phyloP scores from a whole-genome alignment of 139 green algal genomes.

The Closterium sp. region DNA sequence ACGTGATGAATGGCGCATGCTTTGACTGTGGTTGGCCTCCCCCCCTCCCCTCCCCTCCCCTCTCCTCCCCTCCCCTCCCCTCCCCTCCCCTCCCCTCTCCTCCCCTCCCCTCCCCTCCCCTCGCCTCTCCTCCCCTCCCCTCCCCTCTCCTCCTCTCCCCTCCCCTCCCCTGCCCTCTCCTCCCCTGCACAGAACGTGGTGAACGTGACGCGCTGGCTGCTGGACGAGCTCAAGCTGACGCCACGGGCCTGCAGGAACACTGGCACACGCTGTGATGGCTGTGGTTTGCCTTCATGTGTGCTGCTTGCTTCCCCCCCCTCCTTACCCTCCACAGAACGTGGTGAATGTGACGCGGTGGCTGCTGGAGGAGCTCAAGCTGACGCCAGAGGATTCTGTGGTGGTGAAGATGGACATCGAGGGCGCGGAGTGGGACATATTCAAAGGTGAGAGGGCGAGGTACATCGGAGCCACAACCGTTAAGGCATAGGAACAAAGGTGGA shows the following conservation, averaged over 20 bases:
- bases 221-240: slow-evolving; percentile 11
- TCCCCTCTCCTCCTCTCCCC: too few relatives aligned
- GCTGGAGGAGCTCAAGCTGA: slow-evolving; percentile 36
- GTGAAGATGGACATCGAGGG: slow-evolving; percentile 49
- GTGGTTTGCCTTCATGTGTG: too few relatives aligned
- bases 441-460: not conserved
- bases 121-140: too few relatives aligned
- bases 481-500: not conserved
- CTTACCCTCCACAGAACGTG: not conserved
- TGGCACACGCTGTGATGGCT: too few relatives aligned
- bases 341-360: slow-evolving; percentile 32
- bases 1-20: too few relatives aligned
- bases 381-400: slow-evolving; percentile 33
- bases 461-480: too few relatives aligned
- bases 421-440: slow-evolving; percentile 23
- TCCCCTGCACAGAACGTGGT: not conserved
- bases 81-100: not conserved
- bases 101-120: too few relatives aligned
- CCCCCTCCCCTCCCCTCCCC: too few relatives aligned
- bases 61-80: not conserved
- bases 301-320: too few relatives aligned
- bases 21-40: too few relatives aligned
- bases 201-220: slow-evolving; percentile 22
- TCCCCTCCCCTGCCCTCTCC: too few relatives aligned
- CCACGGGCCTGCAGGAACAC: too few relatives aligned